Percentiles rank a stretch among this genome's conserved stretches.
These are phyloP conservation scores for Terana coerulea DNA, from an alignment of 768 basidiomycete genomes.

Conservation along the genomic window DNA sequence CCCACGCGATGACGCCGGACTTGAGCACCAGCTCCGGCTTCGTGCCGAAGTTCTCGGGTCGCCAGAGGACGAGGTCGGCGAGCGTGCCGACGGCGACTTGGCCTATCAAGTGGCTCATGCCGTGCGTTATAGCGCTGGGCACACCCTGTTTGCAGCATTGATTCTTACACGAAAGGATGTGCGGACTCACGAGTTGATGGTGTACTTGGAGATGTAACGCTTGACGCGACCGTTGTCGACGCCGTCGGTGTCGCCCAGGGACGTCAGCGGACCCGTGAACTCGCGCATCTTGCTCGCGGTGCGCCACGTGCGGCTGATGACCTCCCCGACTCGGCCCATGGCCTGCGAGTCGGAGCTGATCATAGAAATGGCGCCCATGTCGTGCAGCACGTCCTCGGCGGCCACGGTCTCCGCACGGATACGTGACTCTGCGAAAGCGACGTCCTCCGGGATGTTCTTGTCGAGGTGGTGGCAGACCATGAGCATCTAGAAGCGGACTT, in stretches of 20 bases:
- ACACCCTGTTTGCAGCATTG: not conserved
- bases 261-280: slow-evolving; percentile 65
- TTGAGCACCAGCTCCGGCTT: slow-evolving; percentile 95
- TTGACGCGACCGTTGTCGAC: slow-evolving; percentile 90
- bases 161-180: not conserved
- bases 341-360: slow-evolving; percentile 96
- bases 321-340: slow-evolving; percentile 98
- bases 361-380: slow-evolving; percentile 93
- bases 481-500: slow-evolving; percentile 68
- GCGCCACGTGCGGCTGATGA: slow-evolving; percentile 89
- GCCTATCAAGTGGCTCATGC: slow-evolving; percentile 84
- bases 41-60: slow-evolving; percentile 87
- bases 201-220: slow-evolving; percentile 94
- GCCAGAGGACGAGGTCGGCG: slow-evolving; percentile 96
- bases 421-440: slow-evolving; percentile 94
- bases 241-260: slow-evolving; percentile 65
- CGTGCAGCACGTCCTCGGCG: slow-evolving; percentile 94
- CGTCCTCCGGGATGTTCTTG: slow-evolving; percentile 85
- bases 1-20: slow-evolving; percentile 89
- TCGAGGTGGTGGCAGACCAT: slow-evolving; percentile 99
- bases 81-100: slow-evolving; percentile 78
- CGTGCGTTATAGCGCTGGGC: slow-evolving; percentile 85
- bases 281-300: slow-evolving; percentile 95
- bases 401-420: slow-evolving; percentile 97
- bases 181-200: slow-evolving; percentile 85